These are phyloP conservation scores for Trichoderma koningiopsis DNA, from an alignment of 2,329 filamentous ascomycete genomes.

Conservation along the genomic window DNA sequence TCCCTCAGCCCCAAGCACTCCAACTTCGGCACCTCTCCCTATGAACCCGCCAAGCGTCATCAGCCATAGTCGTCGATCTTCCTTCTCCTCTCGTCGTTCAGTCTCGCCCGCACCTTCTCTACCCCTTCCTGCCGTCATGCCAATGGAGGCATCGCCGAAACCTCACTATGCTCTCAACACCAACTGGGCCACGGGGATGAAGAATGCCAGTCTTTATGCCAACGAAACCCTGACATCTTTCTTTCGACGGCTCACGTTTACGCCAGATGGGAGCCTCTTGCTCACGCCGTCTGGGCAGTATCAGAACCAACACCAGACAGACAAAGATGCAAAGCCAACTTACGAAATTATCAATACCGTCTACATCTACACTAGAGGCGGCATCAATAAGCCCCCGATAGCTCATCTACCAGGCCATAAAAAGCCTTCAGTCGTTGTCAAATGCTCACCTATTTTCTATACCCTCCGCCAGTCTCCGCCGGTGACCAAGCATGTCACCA, in stretches of 20 bases:
- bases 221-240: conserved; percentile 98
- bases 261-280: conserved; percentile 89
- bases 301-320: conserved; percentile 71
- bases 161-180: conserved; percentile 59
- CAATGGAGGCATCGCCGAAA: conserved; percentile 85
- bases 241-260: conserved; percentile 90
- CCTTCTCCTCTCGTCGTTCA: conserved; percentile 85
- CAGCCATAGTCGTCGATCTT: conserved; percentile 91
- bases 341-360: conserved; percentile 96
- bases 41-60: conserved; percentile 94
- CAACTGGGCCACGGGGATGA: conserved; percentile 62
- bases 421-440: conserved; percentile 94
- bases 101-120: conserved; percentile 92
- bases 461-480: conserved; percentile 70
- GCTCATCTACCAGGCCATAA: conserved; percentile 96
- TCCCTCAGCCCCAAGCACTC: conserved; percentile 90
- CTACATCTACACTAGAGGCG: conserved; percentile 95
- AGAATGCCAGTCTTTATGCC: conserved; percentile 88
- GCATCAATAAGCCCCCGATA: conserved; percentile 94
- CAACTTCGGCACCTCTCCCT: conserved; percentile 81
- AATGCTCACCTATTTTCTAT: conserved; percentile 90
- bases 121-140: conserved; percentile 92
- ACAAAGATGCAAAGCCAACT: conserved; percentile 69
- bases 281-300: conserved; percentile 96
- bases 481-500: conserved; percentile 83